These are phyloP conservation scores for Petunia axillaris DNA, from an alignment of 257 asterid genomes.

Conservation along the genomic window DNA sequence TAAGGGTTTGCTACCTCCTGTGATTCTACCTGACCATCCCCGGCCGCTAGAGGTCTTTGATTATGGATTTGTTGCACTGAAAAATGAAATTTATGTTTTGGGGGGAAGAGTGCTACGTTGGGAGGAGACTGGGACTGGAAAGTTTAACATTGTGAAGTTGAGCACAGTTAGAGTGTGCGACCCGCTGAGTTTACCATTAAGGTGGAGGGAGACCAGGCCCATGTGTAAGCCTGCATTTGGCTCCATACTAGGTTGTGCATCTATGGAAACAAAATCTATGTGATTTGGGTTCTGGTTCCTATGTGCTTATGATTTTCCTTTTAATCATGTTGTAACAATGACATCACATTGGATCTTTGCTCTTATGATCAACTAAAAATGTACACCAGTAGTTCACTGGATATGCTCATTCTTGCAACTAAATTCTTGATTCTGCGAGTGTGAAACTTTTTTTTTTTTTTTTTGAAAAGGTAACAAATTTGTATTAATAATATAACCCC, in stretches of 20 bases:
- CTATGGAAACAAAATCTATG: conserved; percentile 15
- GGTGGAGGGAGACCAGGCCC: conserved; percentile 28
- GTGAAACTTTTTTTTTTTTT: not conserved
- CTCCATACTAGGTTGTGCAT: conserved; percentile 24
- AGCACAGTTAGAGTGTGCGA: conserved; percentile 21
- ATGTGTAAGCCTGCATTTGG: conserved; percentile 24
- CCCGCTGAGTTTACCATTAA: conserved; percentile 20
- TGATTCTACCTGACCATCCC: conserved; percentile 27
- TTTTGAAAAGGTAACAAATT: too few species aligned
- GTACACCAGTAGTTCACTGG: not conserved
- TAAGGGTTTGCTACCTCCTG: conserved; percentile 25
- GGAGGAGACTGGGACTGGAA: conserved; percentile 22
- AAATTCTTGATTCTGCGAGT: not conserved
- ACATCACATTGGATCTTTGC: not conserved
- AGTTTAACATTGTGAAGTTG: conserved; percentile 22
- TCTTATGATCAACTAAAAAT: not conserved
- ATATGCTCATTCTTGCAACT: not conserved
- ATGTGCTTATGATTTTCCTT: not conserved
- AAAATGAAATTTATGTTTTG: conserved; percentile 24
- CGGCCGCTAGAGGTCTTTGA: conserved; percentile 26
- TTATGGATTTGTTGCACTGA: conserved; percentile 27
- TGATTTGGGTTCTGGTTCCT: conserved; percentile 13
- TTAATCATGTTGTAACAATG: not conserved
- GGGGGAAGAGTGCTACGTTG: conserved; percentile 28
- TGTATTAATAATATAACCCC: too few species aligned